A percentile compares a stretch with the other conserved stretches of the same genome.
Conservation (phyloP, 805 yeast genomes). For the Zygosaccharomyces bailii region DNA sequence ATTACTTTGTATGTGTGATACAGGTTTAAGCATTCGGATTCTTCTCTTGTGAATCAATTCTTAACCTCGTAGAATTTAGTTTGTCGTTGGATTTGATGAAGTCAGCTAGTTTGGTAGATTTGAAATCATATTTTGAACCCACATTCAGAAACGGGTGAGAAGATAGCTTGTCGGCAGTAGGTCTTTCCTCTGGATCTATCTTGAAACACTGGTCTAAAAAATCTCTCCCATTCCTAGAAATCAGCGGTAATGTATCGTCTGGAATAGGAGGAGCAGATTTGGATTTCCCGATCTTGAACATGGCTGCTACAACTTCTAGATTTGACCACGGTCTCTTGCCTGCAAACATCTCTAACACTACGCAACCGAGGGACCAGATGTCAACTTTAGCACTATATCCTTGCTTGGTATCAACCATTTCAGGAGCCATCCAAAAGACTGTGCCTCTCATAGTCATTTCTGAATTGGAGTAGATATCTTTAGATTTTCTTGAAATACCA, state of each 20-base stretch:
- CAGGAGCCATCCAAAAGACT: constrained; percentile 99
- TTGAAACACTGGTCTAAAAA: constrained; percentile 76
- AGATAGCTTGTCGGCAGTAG: constrained; percentile 71
- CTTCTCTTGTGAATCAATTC: constrained; percentile 26
- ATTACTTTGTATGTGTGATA: no score
- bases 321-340: constrained; percentile 98
- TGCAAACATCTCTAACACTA: constrained; percentile 94
- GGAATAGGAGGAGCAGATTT: constrained; percentile 95
- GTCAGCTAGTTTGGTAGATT: constrained; percentile 52
- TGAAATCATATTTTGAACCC: constrained; percentile 46
- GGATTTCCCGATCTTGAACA: constrained; percentile 81
- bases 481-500: constrained; percentile 85
- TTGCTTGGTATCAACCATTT: constrained; percentile 85
- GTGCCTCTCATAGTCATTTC: constrained; percentile 99
- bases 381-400: constrained; percentile 98
- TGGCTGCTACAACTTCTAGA: constrained; percentile 90
- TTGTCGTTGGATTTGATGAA: constrained; percentile 47
- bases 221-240: constrained; percentile 61
- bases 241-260: constrained; percentile 67
- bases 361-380: constrained; percentile 98
- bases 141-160: constrained; percentile 49
- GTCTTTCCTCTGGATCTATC: constrained; percentile 76
- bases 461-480: constrained; percentile 85
- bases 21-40: not conserved
- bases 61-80: constrained; percentile 30